Base-by-base conservation (phyloP, 2,329 filamentous ascomycete genomes). In the Scedosporium aurantiacum region DNA sequence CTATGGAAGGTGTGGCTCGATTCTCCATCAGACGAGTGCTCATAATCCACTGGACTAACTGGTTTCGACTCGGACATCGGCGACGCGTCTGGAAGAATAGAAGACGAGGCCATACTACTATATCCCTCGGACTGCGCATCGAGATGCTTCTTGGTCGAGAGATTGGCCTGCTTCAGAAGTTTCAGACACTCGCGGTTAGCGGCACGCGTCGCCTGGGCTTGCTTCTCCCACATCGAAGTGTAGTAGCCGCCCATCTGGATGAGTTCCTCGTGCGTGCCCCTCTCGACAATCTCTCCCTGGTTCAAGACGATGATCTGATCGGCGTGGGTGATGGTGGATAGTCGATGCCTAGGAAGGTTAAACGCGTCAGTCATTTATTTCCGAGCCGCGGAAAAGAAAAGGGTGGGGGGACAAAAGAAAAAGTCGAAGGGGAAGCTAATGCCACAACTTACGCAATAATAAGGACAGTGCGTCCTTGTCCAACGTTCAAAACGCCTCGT, bases 161-260 rank as follows among this genome's bases (percentile, higher is more conserved):
- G 40, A 25, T 47, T 21, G 21, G 60, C 32, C 61, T 52, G 37
- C 55, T 59, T 47, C 41, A 57, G 40, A 6, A 78, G 71, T 67
- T 77, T 64, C 75, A 72, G 14, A 75, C 75, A 61, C 75, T 76
- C 57, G 67, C 67, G 27, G 71, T 76, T 5, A 2, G 83, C 83
- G 5, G 88, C 89, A 65, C 82, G 82, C 70, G 92, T 88, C 1
- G 89, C 89, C 63, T 87, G 82, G 64, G 89, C 91, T 72, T 96
- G 91, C 74, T 92, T 93, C 65, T 87, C 85, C 91, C 91, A 96
- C 85, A 96, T 92, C 63, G 86, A 86, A 10, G 84, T 82, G 69
- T 96, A 96, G 63, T 86, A 84, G 12, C 90, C 90, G 32, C 84
- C 84, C 57, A 82, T 76, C 2, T 79, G 79, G 4, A 96, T 77